Conservation (phyloP, 1,284 basidiomycete species). For the Ceratobasidium theobromae region DNA sequence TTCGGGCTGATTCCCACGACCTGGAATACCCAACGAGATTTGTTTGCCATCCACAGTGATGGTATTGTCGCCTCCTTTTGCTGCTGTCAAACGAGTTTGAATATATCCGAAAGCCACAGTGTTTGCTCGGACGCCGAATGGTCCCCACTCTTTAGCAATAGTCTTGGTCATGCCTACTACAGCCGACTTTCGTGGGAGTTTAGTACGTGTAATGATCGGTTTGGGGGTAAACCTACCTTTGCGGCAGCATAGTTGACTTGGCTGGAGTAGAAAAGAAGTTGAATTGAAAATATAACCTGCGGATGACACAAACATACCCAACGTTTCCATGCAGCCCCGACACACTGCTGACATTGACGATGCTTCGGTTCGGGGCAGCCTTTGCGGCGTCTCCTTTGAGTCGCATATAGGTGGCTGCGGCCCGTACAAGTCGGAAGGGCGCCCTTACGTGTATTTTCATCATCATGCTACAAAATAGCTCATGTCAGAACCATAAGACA, state of each 20-base stretch:
- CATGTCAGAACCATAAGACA: background rate
- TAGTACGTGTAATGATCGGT: too few species aligned
- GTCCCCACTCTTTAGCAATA: constrained; percentile 84
- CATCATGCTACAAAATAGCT: constrained; percentile 57
- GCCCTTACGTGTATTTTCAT: constrained; percentile 78
- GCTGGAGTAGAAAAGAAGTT: constrained; percentile 51
- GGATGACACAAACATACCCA: constrained; percentile 22
- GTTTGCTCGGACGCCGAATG: constrained; percentile 79
- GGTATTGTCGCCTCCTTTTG: constrained; percentile 73
- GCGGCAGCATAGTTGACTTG: constrained; percentile 82
- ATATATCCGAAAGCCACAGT: constrained; percentile 77
- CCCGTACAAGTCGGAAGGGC: constrained; percentile 83
- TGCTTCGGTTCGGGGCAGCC: constrained; percentile 58
- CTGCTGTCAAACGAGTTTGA: constrained; percentile 67
- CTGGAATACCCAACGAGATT: constrained; percentile 77
- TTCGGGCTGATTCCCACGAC: constrained; percentile 48
- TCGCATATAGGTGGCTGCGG: constrained; percentile 82
- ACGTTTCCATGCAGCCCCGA: constrained; percentile 75
- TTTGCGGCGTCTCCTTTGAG: constrained; percentile 62
- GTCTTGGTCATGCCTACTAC: constrained; percentile 81
- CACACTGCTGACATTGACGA: constrained; percentile 76
- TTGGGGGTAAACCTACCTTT: too few species aligned
- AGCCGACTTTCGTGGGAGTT: constrained; percentile 75
- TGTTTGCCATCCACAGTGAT: constrained; percentile 84
- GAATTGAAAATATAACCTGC: background rate